phyloP scores from a whole-genome alignment of 78 protist genomes.

The Emiliania huxleyi region DNA sequence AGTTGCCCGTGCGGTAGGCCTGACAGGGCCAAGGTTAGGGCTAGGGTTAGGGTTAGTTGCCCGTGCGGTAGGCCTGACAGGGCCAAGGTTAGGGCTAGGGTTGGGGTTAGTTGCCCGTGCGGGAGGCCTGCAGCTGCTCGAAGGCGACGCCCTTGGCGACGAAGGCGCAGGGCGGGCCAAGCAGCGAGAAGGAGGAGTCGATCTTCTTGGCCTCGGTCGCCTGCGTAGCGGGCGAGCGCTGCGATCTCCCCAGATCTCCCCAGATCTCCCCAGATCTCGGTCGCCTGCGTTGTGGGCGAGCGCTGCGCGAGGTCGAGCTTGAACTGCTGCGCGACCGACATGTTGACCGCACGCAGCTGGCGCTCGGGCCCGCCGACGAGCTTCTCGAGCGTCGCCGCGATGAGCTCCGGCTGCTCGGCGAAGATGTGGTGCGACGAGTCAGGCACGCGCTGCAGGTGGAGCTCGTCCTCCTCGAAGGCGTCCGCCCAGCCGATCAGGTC shows the following conservation, averaged over 20 bases:
- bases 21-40: too few relatives aligned
- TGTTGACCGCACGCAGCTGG: not conserved
- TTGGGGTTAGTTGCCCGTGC: not conserved
- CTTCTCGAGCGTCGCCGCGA: not conserved
- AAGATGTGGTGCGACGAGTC: not conserved
- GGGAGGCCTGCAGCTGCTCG: not conserved
- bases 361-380: not conserved
- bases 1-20: not conserved
- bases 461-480: not conserved
- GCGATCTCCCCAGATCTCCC: too few relatives aligned
- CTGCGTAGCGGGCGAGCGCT: too few relatives aligned
- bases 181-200: not conserved
- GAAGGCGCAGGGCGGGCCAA: not conserved
- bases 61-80: too few relatives aligned
- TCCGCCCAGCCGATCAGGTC: not conserved
- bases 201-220: too few relatives aligned
- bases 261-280: too few relatives aligned
- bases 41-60: too few relatives aligned
- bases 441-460: not conserved
- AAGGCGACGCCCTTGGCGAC: not conserved
- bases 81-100: not conserved
- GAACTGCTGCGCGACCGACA: not conserved
- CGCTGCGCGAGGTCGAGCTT: not conserved
- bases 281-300: too few relatives aligned
- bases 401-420: not conserved